Conservation (phyloP, 1,284 basidiomycete genomes). For the Amylostereum chailletii region DNA sequence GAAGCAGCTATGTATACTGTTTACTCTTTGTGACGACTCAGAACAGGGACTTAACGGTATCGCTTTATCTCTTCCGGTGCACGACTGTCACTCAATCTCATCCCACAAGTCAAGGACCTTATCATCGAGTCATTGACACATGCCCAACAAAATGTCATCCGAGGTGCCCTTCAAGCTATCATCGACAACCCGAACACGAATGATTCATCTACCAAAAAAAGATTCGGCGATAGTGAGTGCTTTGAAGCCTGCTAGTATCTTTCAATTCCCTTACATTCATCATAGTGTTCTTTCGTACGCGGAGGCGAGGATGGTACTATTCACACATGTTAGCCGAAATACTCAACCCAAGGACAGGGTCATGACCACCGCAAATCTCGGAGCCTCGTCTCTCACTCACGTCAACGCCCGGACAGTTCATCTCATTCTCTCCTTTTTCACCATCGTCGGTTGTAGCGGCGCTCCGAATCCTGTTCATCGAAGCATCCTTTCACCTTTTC, state of each 20-base stretch:
- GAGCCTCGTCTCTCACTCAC: background rate
- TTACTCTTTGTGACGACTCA: constrained; percentile 7
- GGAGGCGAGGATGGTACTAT: background rate
- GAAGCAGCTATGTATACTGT: constrained; percentile 10
- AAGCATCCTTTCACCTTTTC: constrained; percentile 17
- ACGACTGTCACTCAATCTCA: background rate
- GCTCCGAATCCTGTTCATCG: constrained; percentile 14
- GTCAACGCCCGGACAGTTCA: constrained; percentile 5
- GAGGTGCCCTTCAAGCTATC: too few relatives aligned
- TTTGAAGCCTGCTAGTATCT: background rate
- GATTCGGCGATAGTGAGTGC: too few relatives aligned
- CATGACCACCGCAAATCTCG: background rate
- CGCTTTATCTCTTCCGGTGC: background rate
- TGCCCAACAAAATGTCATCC: background rate
- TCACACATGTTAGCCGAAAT: background rate
- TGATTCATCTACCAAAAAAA: too few relatives aligned
- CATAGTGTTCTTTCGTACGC: background rate
- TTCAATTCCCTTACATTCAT: background rate
- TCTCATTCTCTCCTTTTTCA: constrained; percentile 22
- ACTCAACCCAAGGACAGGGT: background rate
- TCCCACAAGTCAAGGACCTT: background rate
- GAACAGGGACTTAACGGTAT: background rate
- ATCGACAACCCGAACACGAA: too few relatives aligned
- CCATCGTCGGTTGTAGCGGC: constrained; percentile 23
- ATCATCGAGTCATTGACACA: background rate